Conservation (phyloP, 1,139 yeast genomes). For the Ashbya aceris region DNA sequence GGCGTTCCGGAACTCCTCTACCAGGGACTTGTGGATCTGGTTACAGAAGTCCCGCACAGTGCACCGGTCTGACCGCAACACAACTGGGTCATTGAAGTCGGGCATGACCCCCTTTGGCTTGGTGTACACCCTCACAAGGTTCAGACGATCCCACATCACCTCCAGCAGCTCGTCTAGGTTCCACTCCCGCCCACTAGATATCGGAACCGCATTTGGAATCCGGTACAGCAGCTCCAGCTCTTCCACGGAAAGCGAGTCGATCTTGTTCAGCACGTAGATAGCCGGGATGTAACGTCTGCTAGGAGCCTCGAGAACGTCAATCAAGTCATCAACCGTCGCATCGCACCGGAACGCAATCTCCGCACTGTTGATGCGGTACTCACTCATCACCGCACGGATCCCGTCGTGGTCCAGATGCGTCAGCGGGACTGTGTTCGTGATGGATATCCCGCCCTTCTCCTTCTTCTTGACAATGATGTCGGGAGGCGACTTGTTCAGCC, state of each 20-base stretch:
- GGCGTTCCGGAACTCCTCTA: slow-evolving; percentile 87
- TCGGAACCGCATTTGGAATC: slow-evolving; percentile 95
- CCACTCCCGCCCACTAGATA: slow-evolving; percentile 94
- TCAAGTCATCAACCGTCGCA: slow-evolving; percentile 92
- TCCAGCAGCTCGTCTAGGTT: slow-evolving; percentile 89
- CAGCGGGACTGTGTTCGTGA: slow-evolving; percentile 86
- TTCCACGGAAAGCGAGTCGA: slow-evolving; percentile 87
- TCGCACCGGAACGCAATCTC: slow-evolving; percentile 94
- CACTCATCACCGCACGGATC: slow-evolving; percentile 91
- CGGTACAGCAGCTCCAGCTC: slow-evolving; percentile 82
- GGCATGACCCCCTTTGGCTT: slow-evolving; percentile 94
- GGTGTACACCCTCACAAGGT: slow-evolving; percentile 89
- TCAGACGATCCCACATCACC: slow-evolving; percentile 87
- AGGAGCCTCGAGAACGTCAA: slow-evolving; percentile 86
- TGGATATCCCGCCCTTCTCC: slow-evolving; percentile 91
- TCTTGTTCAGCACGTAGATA: slow-evolving; percentile 84
- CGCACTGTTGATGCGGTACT: slow-evolving; percentile 92
- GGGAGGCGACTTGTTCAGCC: slow-evolving; percentile 87
- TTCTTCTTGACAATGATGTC: slow-evolving; percentile 84
- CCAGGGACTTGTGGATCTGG: slow-evolving; percentile 88
- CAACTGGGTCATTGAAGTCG: slow-evolving; percentile 92
- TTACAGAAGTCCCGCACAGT: slow-evolving; percentile 94
- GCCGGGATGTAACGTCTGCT: slow-evolving; percentile 93
- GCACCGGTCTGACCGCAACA: slow-evolving; percentile 69
- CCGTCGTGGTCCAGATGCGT: slow-evolving; percentile 89